Evolutionary conservation across 352 stramenopile species (phyloP), one percentile per base, ranked within the genome.

Genomic region (Globisporangium cylindrosporum): DNA sequence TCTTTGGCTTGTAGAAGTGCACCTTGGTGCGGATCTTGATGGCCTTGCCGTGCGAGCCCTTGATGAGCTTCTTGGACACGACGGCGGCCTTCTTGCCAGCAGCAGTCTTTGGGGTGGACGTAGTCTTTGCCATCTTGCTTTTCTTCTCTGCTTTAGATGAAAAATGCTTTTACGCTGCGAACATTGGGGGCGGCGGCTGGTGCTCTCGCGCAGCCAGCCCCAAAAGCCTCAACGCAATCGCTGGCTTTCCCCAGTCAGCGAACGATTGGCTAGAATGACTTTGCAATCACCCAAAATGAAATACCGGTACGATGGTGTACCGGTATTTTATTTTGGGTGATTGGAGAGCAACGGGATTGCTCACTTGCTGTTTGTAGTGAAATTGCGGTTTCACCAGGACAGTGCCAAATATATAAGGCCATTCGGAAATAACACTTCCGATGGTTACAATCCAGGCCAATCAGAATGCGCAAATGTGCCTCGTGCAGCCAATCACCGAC

Each of bases 1-100:
- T 99, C 87, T 99, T 98, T 62, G 98, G 97, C 82, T 97, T 96
- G 97, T 99, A 99, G 90, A 99, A 99, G 91, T 99, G 97, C 79
- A 98, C 94, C 84, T 99, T 99, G 74, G 91, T 99, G 93, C 98
- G 97, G 80, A 99, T 97, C 80, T 98, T 97, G 48, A 98, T 97
- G 78, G 95, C 97, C 91, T 99, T 99, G 79, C 98, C 98, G 74
- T 97, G 91, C 65, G 90, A 94, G 80, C 96, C 96, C 89, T 99
- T 99, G 68, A 97, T 95, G 64, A 98, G 81, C 81, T 97, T 97
- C 79, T 97, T 98, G 68, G 91, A 91, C 64, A 98, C 84, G 68
- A 95, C 90, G 73, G 90, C 82, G 84, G 97, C 97, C 81, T 96
- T 97, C 81, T 96, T 95, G 89, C 86, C 85, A 73, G 86, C 90